These are phyloP conservation scores for Hypoxylon crocopeplum DNA, from an alignment of 495 filamentous ascomycete genomes.

Conservation along the genomic window DNA sequence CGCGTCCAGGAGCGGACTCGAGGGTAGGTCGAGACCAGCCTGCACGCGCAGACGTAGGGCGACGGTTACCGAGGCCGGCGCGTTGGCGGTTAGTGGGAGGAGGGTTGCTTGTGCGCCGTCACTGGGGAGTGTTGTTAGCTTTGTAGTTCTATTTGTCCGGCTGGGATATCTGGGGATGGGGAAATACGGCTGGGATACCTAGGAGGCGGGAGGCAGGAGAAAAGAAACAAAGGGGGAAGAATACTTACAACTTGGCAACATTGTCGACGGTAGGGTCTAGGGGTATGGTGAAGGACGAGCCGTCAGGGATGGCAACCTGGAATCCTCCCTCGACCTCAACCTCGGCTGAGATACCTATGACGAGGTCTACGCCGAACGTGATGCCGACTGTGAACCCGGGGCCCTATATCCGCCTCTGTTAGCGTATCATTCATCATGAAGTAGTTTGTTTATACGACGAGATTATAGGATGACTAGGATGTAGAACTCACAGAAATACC, in stretches of 20 bases:
- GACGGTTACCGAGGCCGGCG: conserved; percentile 37
- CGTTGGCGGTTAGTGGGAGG: conserved; percentile 36
- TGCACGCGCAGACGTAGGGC: conserved; percentile 38
- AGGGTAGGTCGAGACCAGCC: conserved; percentile 32
- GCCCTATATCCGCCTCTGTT: conserved; percentile 15
- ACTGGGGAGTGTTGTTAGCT: conserved; percentile 21
- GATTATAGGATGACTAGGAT: background rate
- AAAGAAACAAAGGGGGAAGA: background rate
- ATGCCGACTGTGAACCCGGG: conserved; percentile 40
- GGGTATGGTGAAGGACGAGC: conserved; percentile 37
- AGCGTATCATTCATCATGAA: background rate
- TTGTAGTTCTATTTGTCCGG: too few species aligned
- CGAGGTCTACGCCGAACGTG: conserved; percentile 38
- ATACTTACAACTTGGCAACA: conserved; percentile 37
- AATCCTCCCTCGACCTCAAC: conserved; percentile 38
- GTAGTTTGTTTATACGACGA: background rate
- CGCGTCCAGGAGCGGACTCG: conserved; percentile 27
- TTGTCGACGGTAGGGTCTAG: conserved; percentile 25
- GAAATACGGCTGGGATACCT: background rate
- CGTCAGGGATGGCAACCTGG: conserved; percentile 42
- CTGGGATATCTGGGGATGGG: background rate
- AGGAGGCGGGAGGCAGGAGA: background rate
- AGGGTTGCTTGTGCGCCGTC: conserved; percentile 34
- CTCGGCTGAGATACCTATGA: conserved; percentile 31
- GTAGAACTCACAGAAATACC: conserved; percentile 26